A percentile compares a stretch with the other conserved stretches of the same genome.
These are phyloP conservation scores for Hibiscus trionum DNA, from an alignment of 345 rosid species.

Conservation along the genomic window DNA sequence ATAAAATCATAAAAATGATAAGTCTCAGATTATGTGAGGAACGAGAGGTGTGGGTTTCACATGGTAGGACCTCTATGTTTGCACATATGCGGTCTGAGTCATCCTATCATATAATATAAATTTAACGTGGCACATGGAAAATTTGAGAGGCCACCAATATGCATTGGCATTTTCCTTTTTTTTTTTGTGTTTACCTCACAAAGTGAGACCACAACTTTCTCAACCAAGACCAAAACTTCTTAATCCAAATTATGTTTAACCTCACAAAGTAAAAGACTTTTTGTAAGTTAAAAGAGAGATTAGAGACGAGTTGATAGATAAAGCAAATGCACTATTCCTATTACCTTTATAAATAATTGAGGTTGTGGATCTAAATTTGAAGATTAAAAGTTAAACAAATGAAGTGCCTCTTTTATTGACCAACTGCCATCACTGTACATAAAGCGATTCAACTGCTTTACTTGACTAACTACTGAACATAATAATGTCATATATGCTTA, in stretches of 20 bases:
- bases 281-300: background rate
- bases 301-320: background rate
- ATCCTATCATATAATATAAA: background rate
- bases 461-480: background rate
- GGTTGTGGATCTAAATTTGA: background rate
- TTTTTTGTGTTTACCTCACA: no score
- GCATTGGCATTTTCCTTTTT: background rate
- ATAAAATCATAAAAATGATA: background rate
- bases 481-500: background rate
- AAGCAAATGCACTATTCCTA: background rate
- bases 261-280: background rate
- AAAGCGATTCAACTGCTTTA: background rate
- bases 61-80: constrained; percentile 14
- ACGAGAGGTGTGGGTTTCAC: constrained; percentile 22
- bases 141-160: background rate
- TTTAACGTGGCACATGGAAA: background rate
- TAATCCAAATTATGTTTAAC: no score
- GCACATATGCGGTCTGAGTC: constrained; percentile 12
- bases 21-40: background rate
- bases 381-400: background rate
- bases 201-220: background rate
- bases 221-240: background rate
- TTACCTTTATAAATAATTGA: background rate
- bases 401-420: background rate
- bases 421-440: background rate